A percentile compares a stretch with the other conserved stretches of the same genome.
These are phyloP conservation scores for Alternaria longipes DNA, from an alignment of 2,329 filamentous ascomycete genomes.

Conservation along the genomic window DNA sequence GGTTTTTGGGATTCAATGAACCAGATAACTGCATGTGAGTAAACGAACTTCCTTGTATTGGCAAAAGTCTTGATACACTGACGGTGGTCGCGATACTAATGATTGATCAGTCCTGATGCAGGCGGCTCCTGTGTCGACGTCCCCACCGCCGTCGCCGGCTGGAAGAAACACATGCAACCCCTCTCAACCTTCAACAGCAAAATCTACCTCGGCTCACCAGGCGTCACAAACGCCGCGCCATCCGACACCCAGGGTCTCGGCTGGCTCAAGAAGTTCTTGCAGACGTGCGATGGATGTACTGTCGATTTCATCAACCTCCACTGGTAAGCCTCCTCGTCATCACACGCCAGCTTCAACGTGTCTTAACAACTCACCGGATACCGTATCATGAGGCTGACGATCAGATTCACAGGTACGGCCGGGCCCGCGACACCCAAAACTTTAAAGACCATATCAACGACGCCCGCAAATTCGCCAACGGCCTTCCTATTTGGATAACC, in stretches of 20 bases:
- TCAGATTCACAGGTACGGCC: constrained; percentile 28
- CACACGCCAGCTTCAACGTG: fast-evolving
- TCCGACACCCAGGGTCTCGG: constrained; percentile 25
- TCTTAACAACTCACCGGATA: neutral
- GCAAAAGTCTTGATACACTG: neutral
- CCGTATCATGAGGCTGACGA: neutral
- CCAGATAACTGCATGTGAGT: constrained; percentile 44
- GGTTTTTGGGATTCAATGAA: constrained; percentile 48
- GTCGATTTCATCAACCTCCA: constrained; percentile 49
- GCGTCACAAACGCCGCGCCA: constrained; percentile 40
- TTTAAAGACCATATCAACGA: constrained; percentile 49
- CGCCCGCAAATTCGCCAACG: constrained; percentile 59
- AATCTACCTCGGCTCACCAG: constrained; percentile 43
- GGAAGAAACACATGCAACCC: constrained; percentile 33
- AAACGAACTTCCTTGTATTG: fast-evolving
- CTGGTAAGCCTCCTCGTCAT: constrained; percentile 26
- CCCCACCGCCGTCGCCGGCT: constrained; percentile 16
- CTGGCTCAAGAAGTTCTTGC: constrained; percentile 42
- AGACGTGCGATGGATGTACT: constrained; percentile 38
- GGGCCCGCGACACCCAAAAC: constrained; percentile 28
- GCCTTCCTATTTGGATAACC: constrained; percentile 53
- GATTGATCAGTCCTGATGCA: constrained; percentile 1
- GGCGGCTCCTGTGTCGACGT: constrained; percentile 40
- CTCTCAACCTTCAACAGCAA: constrained; percentile 24
- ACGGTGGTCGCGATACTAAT: neutral